These are phyloP conservation scores for Zancudomyces culisetae DNA, from an alignment of 371 early-diverging fungal genomes.

Conservation along the genomic window DNA sequence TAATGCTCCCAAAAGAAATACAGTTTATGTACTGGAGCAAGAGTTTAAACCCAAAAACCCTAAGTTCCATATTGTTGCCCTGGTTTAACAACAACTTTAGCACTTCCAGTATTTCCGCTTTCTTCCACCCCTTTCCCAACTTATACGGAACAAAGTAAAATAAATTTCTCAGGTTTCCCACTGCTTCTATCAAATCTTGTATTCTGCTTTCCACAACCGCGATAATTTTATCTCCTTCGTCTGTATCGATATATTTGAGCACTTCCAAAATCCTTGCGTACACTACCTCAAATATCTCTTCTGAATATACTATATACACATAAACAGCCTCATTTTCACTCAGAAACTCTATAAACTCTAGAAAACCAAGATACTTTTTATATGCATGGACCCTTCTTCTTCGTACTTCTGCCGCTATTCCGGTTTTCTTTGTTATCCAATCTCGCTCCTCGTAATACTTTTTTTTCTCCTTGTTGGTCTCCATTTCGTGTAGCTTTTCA, in stretches of 20 bases:
- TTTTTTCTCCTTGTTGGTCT: not conserved
- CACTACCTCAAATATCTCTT: not conserved
- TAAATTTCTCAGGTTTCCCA: not conserved
- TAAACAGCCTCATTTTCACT: not conserved
- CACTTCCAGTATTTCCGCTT: not conserved
- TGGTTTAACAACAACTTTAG: not conserved
- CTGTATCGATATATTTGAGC: not conserved
- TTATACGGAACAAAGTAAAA: not conserved
- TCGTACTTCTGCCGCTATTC: too few relatives aligned
- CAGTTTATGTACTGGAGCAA: slow-evolving; percentile 1
- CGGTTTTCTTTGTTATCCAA: too few relatives aligned
- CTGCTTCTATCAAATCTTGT: not conserved
- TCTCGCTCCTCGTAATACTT: not conserved
- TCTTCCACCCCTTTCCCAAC: not conserved
- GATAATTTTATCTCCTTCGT: not conserved
- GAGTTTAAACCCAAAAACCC: not conserved
- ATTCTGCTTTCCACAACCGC: not conserved
- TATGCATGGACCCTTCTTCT: not conserved
- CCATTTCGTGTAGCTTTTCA: not conserved
- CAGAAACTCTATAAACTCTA: not conserved
- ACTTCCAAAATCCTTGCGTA: not conserved
- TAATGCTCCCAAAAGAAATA: not conserved
- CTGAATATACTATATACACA: not conserved
- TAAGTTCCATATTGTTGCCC: not conserved
- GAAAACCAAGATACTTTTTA: not conserved